These are phyloP conservation scores for Sarocladiaceae sp. DNA, from an alignment of 2,329 filamentous ascomycete species.

Conservation along the genomic window DNA sequence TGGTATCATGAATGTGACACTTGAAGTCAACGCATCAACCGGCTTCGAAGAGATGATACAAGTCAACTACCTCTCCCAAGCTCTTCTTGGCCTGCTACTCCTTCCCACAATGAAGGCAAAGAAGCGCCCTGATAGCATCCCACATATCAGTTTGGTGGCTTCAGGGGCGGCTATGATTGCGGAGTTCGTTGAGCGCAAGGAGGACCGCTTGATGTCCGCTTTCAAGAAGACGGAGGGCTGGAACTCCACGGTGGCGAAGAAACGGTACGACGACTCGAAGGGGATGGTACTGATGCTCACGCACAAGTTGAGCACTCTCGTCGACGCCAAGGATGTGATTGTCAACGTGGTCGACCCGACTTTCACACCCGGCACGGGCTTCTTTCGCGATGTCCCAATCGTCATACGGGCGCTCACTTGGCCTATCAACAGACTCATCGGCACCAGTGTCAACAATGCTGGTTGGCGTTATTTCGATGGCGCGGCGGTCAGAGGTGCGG, in stretches of 20 bases:
- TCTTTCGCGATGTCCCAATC: neutral
- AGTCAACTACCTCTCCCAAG: constrained; percentile 25
- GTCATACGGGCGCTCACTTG: neutral
- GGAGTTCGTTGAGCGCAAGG: neutral
- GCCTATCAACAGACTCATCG: neutral
- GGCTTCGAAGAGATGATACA: constrained; percentile 32
- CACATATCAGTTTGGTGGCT: neutral
- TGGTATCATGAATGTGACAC: constrained; percentile 22
- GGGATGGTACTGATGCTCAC: neutral
- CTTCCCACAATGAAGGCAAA: constrained; percentile 17
- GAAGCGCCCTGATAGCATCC: neutral
- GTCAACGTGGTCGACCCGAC: neutral
- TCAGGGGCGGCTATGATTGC: neutral
- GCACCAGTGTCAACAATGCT: neutral
- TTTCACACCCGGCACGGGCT: neutral
- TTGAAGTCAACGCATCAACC: constrained; percentile 16
- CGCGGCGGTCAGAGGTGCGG: neutral
- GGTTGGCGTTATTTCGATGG: neutral
- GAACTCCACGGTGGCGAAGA: neutral
- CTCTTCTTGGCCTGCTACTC: constrained; percentile 20
- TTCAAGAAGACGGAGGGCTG: neutral
- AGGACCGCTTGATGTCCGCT: neutral
- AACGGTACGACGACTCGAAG: neutral
- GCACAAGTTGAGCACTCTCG: neutral
- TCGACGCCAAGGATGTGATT: neutral